A percentile compares a stretch with the other conserved stretches of the same genome.
Evolutionary conservation across 2,329 filamentous ascomycete genomes (phyloP).

Genomic region (Clarireedia hainanense): DNA sequence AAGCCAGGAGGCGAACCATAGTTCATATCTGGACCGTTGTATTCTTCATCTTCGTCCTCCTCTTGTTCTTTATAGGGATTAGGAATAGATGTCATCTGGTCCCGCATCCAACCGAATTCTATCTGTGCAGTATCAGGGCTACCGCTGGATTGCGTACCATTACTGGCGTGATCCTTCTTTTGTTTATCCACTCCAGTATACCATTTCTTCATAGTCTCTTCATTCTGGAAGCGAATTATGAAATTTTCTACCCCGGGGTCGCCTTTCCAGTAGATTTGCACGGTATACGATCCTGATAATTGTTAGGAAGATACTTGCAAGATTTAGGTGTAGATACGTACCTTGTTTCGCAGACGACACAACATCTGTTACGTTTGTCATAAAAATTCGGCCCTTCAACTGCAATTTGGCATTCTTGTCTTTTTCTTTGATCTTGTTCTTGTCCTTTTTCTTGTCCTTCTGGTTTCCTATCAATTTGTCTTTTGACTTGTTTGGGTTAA

Average conservation of each 20-base stretch:
- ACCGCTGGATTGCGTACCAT: constrained; percentile 39
- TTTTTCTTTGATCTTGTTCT: constrained; percentile 66
- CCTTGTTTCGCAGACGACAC: constrained; percentile 80
- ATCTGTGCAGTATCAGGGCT: constrained; percentile 36
- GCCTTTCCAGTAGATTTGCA: constrained; percentile 98
- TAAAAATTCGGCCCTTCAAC: constrained; percentile 95
- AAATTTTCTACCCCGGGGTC: constrained; percentile 95
- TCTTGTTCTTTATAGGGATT: constrained; percentile 72
- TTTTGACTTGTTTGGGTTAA: constrained; percentile 73
- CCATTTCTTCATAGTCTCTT: constrained; percentile 93
- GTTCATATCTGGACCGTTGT: constrained; percentile 27
- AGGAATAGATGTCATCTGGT: constrained; percentile 57
- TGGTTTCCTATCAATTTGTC: constrained; percentile 57
- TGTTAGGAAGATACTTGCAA: constrained; percentile 24
- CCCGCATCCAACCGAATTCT: constrained; percentile 74
- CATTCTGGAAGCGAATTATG: constrained; percentile 84
- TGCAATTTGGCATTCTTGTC: constrained; percentile 69
- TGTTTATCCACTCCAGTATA: constrained; percentile 70
- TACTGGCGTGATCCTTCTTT: constrained; percentile 53
- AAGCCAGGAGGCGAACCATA: constrained; percentile 18
- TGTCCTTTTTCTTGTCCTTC: constrained; percentile 69
- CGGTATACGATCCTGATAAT: constrained; percentile 71
- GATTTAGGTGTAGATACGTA: constrained; percentile 36
- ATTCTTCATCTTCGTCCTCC: constrained; percentile 53
- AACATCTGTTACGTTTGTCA: constrained; percentile 98